phyloP scores from a whole-genome alignment of 805 yeast genomes.

The Candida silvatica region DNA sequence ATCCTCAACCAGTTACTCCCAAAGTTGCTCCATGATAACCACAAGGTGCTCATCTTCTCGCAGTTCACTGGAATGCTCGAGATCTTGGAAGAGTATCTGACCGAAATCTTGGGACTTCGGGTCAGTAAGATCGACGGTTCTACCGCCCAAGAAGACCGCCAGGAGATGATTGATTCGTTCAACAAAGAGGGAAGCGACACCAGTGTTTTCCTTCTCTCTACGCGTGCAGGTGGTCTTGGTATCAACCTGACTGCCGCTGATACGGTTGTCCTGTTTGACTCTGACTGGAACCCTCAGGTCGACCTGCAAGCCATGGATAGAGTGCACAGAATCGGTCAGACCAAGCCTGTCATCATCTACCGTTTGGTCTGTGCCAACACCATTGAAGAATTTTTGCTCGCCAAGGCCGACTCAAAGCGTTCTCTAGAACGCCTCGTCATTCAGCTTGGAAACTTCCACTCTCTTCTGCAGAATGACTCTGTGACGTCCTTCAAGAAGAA shows the following conservation, averaged over 20 bases:
- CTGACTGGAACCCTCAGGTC: conserved; percentile 97
- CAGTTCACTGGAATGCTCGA: conserved; percentile 91
- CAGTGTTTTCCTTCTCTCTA: conserved; percentile 66
- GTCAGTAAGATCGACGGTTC: conserved; percentile 72
- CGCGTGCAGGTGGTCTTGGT: conserved; percentile 94
- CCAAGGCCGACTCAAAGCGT: conserved; percentile 74
- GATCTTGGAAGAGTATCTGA: conserved; percentile 66
- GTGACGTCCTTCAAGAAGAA: conserved; percentile 5
- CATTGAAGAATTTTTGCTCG: conserved; percentile 73
- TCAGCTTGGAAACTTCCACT: conserved; percentile 51
- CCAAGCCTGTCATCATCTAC: conserved; percentile 71
- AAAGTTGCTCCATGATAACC: conserved; percentile 27
- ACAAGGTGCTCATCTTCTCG: conserved; percentile 69
- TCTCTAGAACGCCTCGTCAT: conserved; percentile 70
- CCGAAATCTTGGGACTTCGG: conserved; percentile 31
- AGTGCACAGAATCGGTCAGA: conserved; percentile 90
- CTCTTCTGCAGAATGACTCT: conserved; percentile 17
- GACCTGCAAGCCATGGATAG: conserved; percentile 96
- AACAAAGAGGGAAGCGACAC: conserved; percentile 23
- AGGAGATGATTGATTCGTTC: conserved; percentile 51
- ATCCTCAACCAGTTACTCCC: conserved; percentile 56
- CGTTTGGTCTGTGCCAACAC: conserved; percentile 72
- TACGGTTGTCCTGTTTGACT: conserved; percentile 81
- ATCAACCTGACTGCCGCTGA: conserved; percentile 82
- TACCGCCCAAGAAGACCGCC: conserved; percentile 56